A percentile compares a stretch with the other conserved stretches of the same genome.
phyloP scores from a whole-genome alignment of 164 flowering plant species.

The Aristolochia fimbriata region DNA sequence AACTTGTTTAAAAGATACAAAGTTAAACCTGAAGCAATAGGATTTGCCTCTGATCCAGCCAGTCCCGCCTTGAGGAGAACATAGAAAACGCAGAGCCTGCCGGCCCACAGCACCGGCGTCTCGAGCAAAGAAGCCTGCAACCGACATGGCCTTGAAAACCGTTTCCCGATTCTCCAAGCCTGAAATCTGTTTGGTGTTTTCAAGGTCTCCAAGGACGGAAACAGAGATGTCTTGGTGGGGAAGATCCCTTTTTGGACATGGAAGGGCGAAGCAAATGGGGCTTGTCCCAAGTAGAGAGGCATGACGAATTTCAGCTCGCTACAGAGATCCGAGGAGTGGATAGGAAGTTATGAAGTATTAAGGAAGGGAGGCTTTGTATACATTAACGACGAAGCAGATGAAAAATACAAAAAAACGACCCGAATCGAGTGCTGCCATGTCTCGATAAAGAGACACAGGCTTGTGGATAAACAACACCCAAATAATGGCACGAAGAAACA shows the following conservation, averaged over 20 bases:
- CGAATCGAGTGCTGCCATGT: too few species aligned
- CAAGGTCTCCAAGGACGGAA: constrained; percentile 18
- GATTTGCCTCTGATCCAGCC: constrained; percentile 77
- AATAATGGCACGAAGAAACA: too few species aligned
- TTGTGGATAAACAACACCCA: too few species aligned
- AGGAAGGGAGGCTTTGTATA: too few species aligned
- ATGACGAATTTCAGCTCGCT: background rate
- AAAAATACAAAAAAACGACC: too few species aligned
- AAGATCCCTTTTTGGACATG: constrained; percentile 22
- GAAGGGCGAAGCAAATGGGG: constrained; percentile 19
- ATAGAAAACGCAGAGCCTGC: constrained; percentile 69
- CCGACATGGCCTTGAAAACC: background rate
- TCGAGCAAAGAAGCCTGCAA: constrained; percentile 57
- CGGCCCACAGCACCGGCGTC: constrained; percentile 77
- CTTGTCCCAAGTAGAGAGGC: constrained; percentile 20
- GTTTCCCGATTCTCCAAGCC: constrained; percentile 1
- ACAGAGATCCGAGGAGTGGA: too few species aligned
- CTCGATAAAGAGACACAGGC: too few species aligned
- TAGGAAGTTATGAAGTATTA: too few species aligned
- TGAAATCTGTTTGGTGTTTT: constrained; percentile 10
- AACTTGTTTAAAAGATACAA: too few species aligned
- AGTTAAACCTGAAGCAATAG: constrained; percentile 48
- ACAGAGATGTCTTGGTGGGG: background rate
- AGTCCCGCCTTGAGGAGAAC: constrained; percentile 79
- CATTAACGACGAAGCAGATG: too few species aligned